Conservation (phyloP, 257 asterid genomes). For the Mentha longifolia region DNA sequence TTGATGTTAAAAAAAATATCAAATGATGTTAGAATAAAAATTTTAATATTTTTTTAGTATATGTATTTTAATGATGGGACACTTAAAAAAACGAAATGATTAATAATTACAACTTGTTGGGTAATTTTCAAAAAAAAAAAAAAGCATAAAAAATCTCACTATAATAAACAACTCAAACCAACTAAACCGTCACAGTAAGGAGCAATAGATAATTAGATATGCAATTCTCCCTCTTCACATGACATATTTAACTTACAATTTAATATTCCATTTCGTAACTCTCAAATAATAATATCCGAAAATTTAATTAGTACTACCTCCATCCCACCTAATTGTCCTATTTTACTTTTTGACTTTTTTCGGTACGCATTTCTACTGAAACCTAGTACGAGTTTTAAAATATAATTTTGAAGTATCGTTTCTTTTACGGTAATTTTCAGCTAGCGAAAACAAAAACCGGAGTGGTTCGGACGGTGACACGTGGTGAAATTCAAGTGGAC, state of each 20-base stretch:
- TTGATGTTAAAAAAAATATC: no score
- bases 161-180: not conserved
- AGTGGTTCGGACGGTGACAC: not conserved
- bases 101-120: not conserved
- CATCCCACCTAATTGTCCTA: no score
- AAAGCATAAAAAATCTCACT: not conserved
- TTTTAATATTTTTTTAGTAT: no score
- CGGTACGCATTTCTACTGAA: no score
- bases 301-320: no score
- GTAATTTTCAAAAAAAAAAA: not conserved
- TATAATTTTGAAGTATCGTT: no score
- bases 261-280: not conserved
- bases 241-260: not conserved
- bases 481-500: slow-evolving; percentile 11
- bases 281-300: no score
- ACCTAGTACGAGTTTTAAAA: no score
- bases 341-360: no score
- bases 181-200: slow-evolving; percentile 14
- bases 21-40: no score
- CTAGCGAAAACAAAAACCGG: not conserved
- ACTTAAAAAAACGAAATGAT: no score
- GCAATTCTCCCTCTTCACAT: not conserved
- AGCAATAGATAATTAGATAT: not conserved
- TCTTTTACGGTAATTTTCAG: not conserved
- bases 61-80: no score